Base-by-base conservation (phyloP, 495 filamentous ascomycete genomes). In the Pseudomonodictys pantanalensis region DNA sequence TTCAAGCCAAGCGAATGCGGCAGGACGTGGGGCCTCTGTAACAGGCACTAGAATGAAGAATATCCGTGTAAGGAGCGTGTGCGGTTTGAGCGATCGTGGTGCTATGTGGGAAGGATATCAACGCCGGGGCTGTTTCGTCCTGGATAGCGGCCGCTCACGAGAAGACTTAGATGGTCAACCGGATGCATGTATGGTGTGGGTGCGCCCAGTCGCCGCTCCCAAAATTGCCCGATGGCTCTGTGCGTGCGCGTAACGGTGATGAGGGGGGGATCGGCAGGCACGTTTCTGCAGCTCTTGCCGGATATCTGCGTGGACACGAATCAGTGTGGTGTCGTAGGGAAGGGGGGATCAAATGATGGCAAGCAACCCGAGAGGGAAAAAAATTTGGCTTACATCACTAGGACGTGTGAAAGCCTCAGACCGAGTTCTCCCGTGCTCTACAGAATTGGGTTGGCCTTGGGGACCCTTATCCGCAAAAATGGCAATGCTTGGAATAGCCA, bases 121-220 rank as follows among this genome's bases (percentile, higher is more conserved):
- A 48, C 29, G 57, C 42, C 51, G 38, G 58, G 50, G 33, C 41
- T 17, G 12, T 10, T 26, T 25, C 30, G 58, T 10, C 46, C 56
- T 22, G 33, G 32, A 8, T 58, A 62, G 23, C 44, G 35, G 52
- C 28, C 11, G 20, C 6, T 47, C 49, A 48, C 29, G 44, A 30
- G 66, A 58, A 53, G 49, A 42, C 33, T 38, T 17, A 30, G 35
- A 45, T 41, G 29, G 24, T 42, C 39, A 47, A 18, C 44, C 72
- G 62, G 75, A 65, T 71, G 73, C 77, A 79, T 79, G 71, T 72
- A 77, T 68, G 69, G 38, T n/a, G 58, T 38, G 64, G 68, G 75
- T 69, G 74, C 75, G 78, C 78, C 78, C 77, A 81, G 77, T 79
- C 76, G 77, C 77, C 78, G 75, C 75, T 77, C 77, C 77, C 38